These are phyloP conservation scores for Chondrus crispus DNA, from an alignment of 23 red algal species.

Conservation along the genomic window DNA sequence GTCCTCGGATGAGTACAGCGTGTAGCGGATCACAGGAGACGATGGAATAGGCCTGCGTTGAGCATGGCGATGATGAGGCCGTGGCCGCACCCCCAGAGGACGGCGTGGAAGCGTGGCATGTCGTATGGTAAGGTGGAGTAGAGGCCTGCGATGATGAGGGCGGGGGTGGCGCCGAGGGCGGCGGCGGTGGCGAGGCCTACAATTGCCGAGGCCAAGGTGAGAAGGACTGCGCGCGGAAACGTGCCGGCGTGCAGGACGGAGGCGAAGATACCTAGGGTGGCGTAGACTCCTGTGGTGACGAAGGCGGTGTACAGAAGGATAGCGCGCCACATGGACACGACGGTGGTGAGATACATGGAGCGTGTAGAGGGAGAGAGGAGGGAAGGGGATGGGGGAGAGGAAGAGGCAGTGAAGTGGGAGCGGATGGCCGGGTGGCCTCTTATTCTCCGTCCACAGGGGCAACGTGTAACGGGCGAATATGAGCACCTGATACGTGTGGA, in stretches of 20 bases:
- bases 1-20: too few species aligned
- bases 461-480: too few species aligned
- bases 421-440: too few species aligned
- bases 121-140: conserved; percentile 26
- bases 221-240: not conserved
- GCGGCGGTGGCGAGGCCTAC: conserved; percentile 21
- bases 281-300: conserved; percentile 11
- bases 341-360: conserved; percentile 18
- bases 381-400: not conserved
- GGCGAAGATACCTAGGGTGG: conserved; percentile 21
- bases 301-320: conserved; percentile 30
- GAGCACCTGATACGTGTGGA: too few species aligned
- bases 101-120: conserved; percentile 42
- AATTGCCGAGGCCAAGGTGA: conserved; percentile 13
- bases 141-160: conserved; percentile 44
- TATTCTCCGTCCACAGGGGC: too few species aligned
- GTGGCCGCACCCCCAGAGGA: conserved; percentile 32
- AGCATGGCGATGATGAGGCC: conserved; percentile 45
- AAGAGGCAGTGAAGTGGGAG: not conserved
- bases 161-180: conserved; percentile 3
- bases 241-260: conserved; percentile 26
- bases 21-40: conserved; percentile 9
- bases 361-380: too few species aligned
- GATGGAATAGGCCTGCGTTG: conserved; percentile 47
- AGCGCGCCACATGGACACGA: conserved; percentile 49